These are phyloP conservation scores for Diospyros lotus DNA, from an alignment of 148 eudicot species.

Conservation along the genomic window DNA sequence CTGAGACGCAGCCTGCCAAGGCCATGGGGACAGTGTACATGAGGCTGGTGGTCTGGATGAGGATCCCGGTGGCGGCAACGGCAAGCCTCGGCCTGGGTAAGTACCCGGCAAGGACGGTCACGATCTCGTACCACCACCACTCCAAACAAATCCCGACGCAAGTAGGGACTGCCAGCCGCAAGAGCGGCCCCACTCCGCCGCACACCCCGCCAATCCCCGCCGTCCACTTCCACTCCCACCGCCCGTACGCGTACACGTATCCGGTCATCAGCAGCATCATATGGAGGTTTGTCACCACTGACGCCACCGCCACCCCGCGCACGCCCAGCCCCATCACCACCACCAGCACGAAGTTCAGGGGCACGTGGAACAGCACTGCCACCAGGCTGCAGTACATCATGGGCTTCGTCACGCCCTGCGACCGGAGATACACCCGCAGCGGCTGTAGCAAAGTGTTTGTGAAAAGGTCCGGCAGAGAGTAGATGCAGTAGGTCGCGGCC, in stretches of 20 bases:
- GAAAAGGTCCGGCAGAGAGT: conserved; percentile 69
- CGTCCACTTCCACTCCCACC: conserved; percentile 39
- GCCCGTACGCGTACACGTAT: conserved; percentile 57
- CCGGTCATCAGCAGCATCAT: conserved; percentile 69
- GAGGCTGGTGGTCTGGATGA: conserved; percentile 84
- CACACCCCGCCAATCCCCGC: conserved; percentile 25
- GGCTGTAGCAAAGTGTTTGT: conserved; percentile 80
- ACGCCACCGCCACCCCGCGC: conserved; percentile 70
- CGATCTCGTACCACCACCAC: conserved; percentile 99
- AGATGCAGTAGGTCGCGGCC: conserved; percentile 74
- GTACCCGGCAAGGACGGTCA: conserved; percentile 79
- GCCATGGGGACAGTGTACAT: conserved; percentile 97
- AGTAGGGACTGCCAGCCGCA: conserved; percentile 70
- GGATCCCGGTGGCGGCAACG: conserved; percentile 84
- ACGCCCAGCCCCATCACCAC: conserved; percentile 52
- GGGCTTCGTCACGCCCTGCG: conserved; percentile 84
- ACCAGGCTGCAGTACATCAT: conserved; percentile 76
- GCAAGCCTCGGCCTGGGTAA: conserved; percentile 58
- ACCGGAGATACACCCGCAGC: conserved; percentile 67
- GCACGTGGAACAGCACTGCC: conserved; percentile 77
- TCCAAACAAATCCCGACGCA: conserved; percentile 83
- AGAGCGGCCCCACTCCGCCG: conserved; percentile 45
- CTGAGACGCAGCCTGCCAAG: conserved; percentile 87
- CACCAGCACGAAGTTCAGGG: conserved; percentile 61
- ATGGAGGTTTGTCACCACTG: conserved; percentile 69